Conservation (phyloP, 2,329 filamentous ascomycete species). For the Alternaria sp. region DNA sequence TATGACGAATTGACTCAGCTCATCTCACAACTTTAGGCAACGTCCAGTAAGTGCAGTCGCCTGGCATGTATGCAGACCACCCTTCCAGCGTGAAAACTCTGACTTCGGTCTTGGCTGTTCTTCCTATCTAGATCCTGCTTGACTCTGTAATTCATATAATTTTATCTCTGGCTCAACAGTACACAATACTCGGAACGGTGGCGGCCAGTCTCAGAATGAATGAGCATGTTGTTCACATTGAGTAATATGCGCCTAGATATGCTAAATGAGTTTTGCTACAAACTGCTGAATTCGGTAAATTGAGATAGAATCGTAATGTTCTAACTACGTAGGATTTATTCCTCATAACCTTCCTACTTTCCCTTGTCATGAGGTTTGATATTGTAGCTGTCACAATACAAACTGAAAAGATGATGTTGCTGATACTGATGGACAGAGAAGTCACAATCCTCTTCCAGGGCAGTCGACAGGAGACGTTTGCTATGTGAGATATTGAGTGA, state of each 20-base stretch:
- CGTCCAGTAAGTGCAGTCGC: not conserved
- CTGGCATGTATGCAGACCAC: no score
- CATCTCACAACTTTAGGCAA: not conserved
- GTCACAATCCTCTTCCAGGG: not conserved
- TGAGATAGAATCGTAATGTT: no score
- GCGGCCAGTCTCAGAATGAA: not conserved
- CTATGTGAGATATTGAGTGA: not conserved
- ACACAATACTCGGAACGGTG: not conserved
- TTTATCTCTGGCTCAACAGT: not conserved
- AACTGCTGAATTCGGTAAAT: no score
- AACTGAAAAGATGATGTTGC: not conserved
- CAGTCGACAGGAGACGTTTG: not conserved
- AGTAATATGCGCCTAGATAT: not conserved
- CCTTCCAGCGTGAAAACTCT: not conserved
- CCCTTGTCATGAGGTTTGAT: no score
- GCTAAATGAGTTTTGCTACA: not conserved
- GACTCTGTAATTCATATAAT: not conserved
- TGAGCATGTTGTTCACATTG: not conserved
- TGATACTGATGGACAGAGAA: not conserved
- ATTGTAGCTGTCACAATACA: no score
- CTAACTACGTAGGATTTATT: no score
- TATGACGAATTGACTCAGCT: not conserved
- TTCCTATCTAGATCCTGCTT: not conserved
- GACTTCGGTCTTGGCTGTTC: not conserved
- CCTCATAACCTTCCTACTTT: no score